A percentile compares a stretch with the other conserved stretches of the same genome.
Conservation (phyloP, 345 rosid genomes). For the Excoecaria cochinchinensis region DNA sequence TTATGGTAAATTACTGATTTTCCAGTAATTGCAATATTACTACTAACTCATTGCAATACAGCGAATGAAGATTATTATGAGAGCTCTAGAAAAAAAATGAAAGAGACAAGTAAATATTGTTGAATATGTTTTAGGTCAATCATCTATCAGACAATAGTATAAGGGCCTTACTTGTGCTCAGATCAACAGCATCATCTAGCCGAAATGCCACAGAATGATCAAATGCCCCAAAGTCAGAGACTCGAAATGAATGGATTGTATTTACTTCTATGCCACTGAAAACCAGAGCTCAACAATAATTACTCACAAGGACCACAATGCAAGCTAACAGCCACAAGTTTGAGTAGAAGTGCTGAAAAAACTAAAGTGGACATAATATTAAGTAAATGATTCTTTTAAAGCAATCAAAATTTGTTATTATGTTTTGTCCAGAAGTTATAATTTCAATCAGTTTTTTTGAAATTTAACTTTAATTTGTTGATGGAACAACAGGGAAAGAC, state of each 20-base stretch:
- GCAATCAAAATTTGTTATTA: neutral
- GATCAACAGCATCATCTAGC: conserved; percentile 32
- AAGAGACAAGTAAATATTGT: neutral
- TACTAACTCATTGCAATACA: neutral
- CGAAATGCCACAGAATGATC: conserved; percentile 33
- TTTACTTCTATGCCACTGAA: conserved; percentile 33
- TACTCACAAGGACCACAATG: neutral
- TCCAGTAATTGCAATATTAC: neutral
- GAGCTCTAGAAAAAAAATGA: too few relatives aligned
- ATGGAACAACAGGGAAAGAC: too few relatives aligned
- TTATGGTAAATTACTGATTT: neutral
- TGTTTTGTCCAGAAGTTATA: neutral
- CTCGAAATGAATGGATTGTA: conserved; percentile 23
- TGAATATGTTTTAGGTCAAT: neutral
- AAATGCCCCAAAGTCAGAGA: conserved; percentile 32
- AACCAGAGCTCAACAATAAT: conserved; percentile 21
- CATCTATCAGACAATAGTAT: neutral
- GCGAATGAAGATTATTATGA: neutral
- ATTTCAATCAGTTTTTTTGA: neutral
- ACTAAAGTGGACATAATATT: neutral
- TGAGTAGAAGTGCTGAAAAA: neutral
- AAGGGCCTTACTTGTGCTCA: conserved; percentile 31
- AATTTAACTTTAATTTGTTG: neutral
- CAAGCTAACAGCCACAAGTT: neutral
- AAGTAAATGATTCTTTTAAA: neutral